These are phyloP conservation scores for Talaromyces atroroseus DNA, from an alignment of 2,329 filamentous ascomycete species.

Conservation along the genomic window DNA sequence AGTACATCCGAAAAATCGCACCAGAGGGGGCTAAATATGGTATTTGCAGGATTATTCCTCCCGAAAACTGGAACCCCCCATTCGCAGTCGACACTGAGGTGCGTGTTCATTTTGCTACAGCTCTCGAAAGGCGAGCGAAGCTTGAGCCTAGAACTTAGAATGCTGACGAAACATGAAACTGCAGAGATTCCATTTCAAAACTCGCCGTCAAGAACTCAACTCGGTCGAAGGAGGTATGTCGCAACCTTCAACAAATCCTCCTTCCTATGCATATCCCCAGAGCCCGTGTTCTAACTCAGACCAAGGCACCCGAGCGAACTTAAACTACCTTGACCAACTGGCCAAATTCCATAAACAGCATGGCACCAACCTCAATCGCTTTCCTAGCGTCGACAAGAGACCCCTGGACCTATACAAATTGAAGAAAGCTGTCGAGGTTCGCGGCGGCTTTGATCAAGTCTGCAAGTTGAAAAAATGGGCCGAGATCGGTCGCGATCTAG, in stretches of 20 bases:
- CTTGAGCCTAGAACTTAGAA: not conserved
- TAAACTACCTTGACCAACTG: conserved; percentile 92
- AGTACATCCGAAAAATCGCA: conserved; percentile 87
- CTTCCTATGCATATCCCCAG: conserved; percentile 26
- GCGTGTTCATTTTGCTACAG: conserved; percentile 27
- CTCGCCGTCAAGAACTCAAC: conserved; percentile 92
- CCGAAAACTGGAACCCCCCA: conserved; percentile 85
- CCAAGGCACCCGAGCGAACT: conserved; percentile 83
- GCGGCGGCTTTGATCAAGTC: conserved; percentile 91
- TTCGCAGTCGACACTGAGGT: conserved; percentile 98
- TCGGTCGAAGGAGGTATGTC: conserved; percentile 88
- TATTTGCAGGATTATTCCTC: conserved; percentile 92
- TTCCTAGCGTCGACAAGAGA: conserved; percentile 96
- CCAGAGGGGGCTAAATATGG: conserved; percentile 83
- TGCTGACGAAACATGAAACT: not conserved
- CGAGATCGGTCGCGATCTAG: conserved; percentile 91
- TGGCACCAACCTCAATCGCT: conserved; percentile 85
- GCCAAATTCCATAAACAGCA: conserved; percentile 96
- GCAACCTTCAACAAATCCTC: conserved; percentile 24
- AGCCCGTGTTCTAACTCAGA: conserved; percentile 33
- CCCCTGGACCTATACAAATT: conserved; percentile 91
- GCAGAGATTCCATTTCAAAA: conserved; percentile 94
- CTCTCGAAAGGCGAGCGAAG: not conserved
- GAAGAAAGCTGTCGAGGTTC: conserved; percentile 92
- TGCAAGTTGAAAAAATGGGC: conserved; percentile 99